Evolutionary conservation across 768 basidiomycete genomes (phyloP), one percentile per base, ranked within the genome.

Genomic region (Pleurotus citrinopileatus): DNA sequence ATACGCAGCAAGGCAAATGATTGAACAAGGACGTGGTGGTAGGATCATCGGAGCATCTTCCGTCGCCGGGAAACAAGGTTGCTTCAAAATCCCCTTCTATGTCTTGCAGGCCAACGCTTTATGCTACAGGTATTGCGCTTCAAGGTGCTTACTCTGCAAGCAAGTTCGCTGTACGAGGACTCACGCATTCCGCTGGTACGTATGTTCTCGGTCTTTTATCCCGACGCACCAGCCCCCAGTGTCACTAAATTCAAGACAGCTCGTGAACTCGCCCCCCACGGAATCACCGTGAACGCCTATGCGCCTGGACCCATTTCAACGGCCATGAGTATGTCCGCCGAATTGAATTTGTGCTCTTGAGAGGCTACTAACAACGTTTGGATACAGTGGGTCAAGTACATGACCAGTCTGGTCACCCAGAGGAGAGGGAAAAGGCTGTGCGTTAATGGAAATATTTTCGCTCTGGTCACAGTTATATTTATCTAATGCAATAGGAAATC

Each of bases 1-100:
- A 44, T 66, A 70, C 46, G 75, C 76, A 3, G 76, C 67, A 2
- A 43, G 65, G 20, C 65, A 68, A 50, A 79, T 79, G 77, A 69
- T 78, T 26, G 62, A 63, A 20, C 76, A 77, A 61, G 73, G 74
- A 23, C 59, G 58, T 3, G 76, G 77, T 4, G 77, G 77, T 0
- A 63, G 74, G 37, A 73, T 78, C 23, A 68, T 78, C 20, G 75
- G 75, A 6, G 74, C 74, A 1, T 70, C 66, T 6, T 80, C 76
- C 3, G 56, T 73, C 0, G 67, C 65, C 1, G 75, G 75, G 17
- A 70, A 72, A 55, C 36, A 48, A 70, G 72, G 73, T 61, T 17
- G 10, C 45, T 27, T 29, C n/a, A 15, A 17, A 37, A n/a, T 23
- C 19, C 12, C 19, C 43, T 5, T 36, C 42, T 27, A 5, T 4